Base-by-base conservation (phyloP, 352 stramenopile species). In the Pythium rishiriense region DNA sequence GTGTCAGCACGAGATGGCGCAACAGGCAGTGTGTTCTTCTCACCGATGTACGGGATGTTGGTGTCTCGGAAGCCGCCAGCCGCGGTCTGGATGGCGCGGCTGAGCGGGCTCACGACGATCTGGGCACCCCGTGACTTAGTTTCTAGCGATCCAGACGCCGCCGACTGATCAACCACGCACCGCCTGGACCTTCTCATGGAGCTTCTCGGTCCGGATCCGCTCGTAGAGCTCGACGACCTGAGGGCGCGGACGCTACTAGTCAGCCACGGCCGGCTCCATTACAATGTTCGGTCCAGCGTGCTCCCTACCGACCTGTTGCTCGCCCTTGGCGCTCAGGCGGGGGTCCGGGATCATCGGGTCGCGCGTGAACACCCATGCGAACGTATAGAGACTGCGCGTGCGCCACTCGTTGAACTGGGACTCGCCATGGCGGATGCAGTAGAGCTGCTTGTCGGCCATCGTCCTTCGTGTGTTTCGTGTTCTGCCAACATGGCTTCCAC, bases 381-480 rank as follows among this genome's bases (percentile, higher is more conserved):
- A 96, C 69, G 85, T 92, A 58, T 69, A 76, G 29, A 94, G 69
- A 47, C 87, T 96, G 58, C 67, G 78, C 48, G 75, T 82, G 53
- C 85, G 84, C 87, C 87, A 96, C 69, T 93, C 85, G 58, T 96
- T 96, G 71, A 85, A 96, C 50, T 86, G 91, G 7, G 87, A 96
- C 74, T 94, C 85, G 58, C 87, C 87, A 53, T 96, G 87, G 63
- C 87, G 85, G 66, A 96, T 91, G 71, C 82, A 93, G 61, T 96
- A 94, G 29, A 96, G 69, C 50, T 75, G 89, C 79, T 94, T 94
- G 43, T 63, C 57, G 17, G 31, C 48, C 51, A 54, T 71, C n/a
- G 12, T 28, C 21, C 46, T 35, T 35, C 31, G 31, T 35, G 5
- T 10, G 31, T 35, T 35, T 10, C 37, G n/a, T n/a, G n/a, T 43